These are phyloP conservation scores for Aspergillus saccharolyticus DNA, from an alignment of 495 filamentous ascomycete species.

Conservation along the genomic window DNA sequence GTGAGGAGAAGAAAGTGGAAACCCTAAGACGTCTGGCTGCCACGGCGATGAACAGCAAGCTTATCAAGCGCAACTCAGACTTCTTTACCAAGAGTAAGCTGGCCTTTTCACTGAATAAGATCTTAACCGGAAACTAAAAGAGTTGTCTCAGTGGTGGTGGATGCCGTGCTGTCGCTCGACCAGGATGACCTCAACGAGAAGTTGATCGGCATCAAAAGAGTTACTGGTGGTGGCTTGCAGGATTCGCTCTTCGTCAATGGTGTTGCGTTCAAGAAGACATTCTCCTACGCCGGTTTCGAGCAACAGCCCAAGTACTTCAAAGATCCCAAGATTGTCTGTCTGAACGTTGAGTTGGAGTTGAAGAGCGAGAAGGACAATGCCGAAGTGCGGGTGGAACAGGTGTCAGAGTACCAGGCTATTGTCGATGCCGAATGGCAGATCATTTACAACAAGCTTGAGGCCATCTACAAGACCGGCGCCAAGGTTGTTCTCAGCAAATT, in stretches of 20 bases:
- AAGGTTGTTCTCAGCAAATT: conserved; percentile 97
- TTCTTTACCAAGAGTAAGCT: conserved; percentile 95
- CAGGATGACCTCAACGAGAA: conserved; percentile 97
- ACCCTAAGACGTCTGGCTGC: conserved; percentile 84
- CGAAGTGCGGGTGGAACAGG: conserved; percentile 95
- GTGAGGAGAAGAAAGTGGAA: conserved; percentile 79
- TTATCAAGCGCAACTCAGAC: conserved; percentile 92
- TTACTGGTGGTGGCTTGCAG: conserved; percentile 92
- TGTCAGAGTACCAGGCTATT: conserved; percentile 98
- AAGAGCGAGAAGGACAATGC: conserved; percentile 99
- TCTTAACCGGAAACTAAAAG: conserved; percentile 13
- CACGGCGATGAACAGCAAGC: conserved; percentile 99
- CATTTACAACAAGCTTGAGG: conserved; percentile 98
- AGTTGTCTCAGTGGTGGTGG: conserved; percentile 75
- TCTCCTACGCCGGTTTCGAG: conserved; percentile 98
- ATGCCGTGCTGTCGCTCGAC: conserved; percentile 94
- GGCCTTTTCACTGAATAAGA: neutral
- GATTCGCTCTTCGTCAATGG: conserved; percentile 97
- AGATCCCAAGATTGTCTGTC: conserved; percentile 89
- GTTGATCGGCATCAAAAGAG: conserved; percentile 96
- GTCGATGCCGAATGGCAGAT: conserved; percentile 99
- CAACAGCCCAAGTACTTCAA: conserved; percentile 95
- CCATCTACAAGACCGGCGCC: conserved; percentile 83
- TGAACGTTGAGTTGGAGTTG: conserved; percentile 95
- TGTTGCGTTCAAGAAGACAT: conserved; percentile 99